phyloP scores from a whole-genome alignment of 2,329 filamentous ascomycete species.

The Epichloe glyceriae region DNA sequence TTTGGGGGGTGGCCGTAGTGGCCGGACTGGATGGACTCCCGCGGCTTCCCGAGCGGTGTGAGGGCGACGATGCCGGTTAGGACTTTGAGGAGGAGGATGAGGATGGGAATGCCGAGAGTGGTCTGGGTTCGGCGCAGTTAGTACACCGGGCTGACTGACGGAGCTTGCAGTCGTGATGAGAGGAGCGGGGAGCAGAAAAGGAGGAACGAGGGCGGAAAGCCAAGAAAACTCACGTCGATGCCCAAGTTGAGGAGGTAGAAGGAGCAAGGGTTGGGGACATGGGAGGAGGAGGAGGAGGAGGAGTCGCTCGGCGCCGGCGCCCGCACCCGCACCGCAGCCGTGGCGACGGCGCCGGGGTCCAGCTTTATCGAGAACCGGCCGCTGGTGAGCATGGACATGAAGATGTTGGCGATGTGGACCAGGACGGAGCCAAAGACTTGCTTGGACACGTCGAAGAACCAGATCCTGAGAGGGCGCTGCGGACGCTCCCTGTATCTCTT shows the following conservation, averaged over 20 bases:
- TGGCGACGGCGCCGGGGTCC: constrained; percentile 24
- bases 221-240: constrained; percentile 67
- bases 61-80: constrained; percentile 57
- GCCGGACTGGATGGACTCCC: constrained; percentile 82
- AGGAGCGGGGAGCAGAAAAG: no score
- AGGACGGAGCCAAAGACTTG: constrained; percentile 90
- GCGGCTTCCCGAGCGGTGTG: constrained; percentile 68
- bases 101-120: constrained; percentile 87
- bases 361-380: constrained; percentile 63
- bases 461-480: constrained; percentile 86
- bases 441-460: constrained; percentile 96
- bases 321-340: constrained; percentile 20
- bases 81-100: constrained; percentile 75
- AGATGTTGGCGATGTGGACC: constrained; percentile 81
- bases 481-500: constrained; percentile 89
- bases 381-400: constrained; percentile 93
- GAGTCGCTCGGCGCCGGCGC: constrained; percentile 35
- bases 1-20: constrained; percentile 80
- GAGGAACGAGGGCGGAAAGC: background rate
- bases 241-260: constrained; percentile 90
- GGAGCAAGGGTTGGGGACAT: constrained; percentile 83
- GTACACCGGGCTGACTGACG: background rate
- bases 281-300: constrained; percentile 26
- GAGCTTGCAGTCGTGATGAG: background rate
- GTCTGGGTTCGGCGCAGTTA: constrained; percentile 36